A percentile compares a stretch with the other conserved stretches of the same genome.
phyloP scores from a whole-genome alignment of 306 rosid genomes.

The Lablab purpureus region DNA sequence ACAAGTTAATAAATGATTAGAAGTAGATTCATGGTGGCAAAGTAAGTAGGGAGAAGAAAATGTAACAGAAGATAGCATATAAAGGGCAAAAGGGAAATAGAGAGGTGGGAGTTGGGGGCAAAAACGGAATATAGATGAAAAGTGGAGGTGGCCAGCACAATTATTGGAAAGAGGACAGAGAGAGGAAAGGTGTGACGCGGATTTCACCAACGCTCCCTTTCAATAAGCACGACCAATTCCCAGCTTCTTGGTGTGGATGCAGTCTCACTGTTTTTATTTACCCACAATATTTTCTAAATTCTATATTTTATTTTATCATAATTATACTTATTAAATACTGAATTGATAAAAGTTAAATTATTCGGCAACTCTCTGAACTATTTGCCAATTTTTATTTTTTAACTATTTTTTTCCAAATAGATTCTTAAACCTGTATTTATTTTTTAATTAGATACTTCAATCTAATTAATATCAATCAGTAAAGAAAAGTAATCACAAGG shows the following conservation, averaged over 20 bases:
- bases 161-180: constrained; percentile 41
- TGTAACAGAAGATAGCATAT: not conserved
- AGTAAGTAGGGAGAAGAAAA: not conserved
- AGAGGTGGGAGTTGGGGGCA: not conserved
- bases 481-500: too few species aligned
- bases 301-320: not conserved
- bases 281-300: too few species aligned
- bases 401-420: too few species aligned
- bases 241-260: constrained; percentile 67
- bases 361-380: too few species aligned
- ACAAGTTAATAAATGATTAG: not conserved
- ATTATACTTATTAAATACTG: not conserved
- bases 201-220: constrained; percentile 58
- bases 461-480: too few species aligned
- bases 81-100: constrained; percentile 19
- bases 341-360: not conserved
- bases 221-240: constrained; percentile 58
- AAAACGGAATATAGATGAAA: constrained; percentile 7
- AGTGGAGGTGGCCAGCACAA: constrained; percentile 46
- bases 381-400: too few species aligned
- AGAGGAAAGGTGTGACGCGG: constrained; percentile 58
- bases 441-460: too few species aligned
- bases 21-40: not conserved
- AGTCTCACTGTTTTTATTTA: constrained; percentile 1
- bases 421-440: too few species aligned